phyloP scores from a whole-genome alignment of 129 eudicot genomes.

The Daucus carota region DH1_v3.0 NC_030383.2:49544001-49544500 shows the following conservation, averaged over 20 bases:
- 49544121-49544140: background rate
- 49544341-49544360: background rate
- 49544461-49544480: no score
- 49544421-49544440: background rate
- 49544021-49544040: conserved; percentile 1
- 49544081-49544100: background rate
- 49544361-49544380: background rate
- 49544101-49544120: conserved; percentile 38
- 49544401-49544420: background rate
- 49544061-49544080: background rate
- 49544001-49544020: conserved; percentile 77
- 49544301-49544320: background rate
- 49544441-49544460: background rate
- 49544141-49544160: background rate
- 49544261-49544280: background rate
- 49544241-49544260: no score
- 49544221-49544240: background rate
- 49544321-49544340: background rate
- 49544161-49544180: background rate
- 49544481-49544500: background rate
- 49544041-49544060: background rate
- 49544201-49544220: background rate
- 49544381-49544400: background rate
- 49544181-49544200: background rate
- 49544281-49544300: background rate